Percentiles rank a stretch among this genome's conserved stretches.
Evolutionary conservation across 768 basidiomycete species (phyloP).

Genomic region (Boletus tylopilopsis): DNA sequence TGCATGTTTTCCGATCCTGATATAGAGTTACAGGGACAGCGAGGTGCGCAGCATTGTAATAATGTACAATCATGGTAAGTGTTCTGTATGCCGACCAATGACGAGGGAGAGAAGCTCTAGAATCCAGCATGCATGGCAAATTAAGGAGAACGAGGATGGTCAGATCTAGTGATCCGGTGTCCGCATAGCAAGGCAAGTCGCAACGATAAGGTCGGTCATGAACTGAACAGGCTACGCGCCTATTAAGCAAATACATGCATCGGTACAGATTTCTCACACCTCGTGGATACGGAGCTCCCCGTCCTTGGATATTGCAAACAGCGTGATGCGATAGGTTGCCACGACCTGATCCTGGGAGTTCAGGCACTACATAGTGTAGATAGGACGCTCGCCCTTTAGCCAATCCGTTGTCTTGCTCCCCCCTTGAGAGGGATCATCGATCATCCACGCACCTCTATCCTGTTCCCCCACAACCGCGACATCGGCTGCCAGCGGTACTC

Average conservation of each 20-base stretch:
- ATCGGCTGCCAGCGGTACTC: constrained; percentile 26
- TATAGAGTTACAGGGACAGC: neutral
- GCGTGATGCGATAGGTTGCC: constrained; percentile 30
- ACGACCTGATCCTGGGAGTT: constrained; percentile 20
- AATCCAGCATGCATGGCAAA: neutral
- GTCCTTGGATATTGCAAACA: constrained; percentile 29
- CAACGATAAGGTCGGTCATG: constrained; percentile 29
- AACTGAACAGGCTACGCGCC: constrained; percentile 15
- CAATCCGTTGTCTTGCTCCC: no score
- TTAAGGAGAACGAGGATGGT: neutral
- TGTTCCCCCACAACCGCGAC: constrained; percentile 10
- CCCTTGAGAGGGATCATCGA: no score
- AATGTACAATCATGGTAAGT: constrained; percentile 4
- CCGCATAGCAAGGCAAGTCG: constrained; percentile 31
- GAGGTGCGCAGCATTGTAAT: neutral
- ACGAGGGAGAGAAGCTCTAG: neutral
- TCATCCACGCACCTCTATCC: constrained; percentile 20
- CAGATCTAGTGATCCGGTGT: constrained; percentile 25
- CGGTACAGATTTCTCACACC: constrained; percentile 12
- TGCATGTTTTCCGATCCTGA: neutral
- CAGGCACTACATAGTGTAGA: constrained; percentile 18
- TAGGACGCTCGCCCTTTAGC: no score
- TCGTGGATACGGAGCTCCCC: constrained; percentile 29
- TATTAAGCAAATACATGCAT: neutral
- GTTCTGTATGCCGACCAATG: neutral